Evolutionary conservation across 352 stramenopile genomes (phyloP), one percentile per base, ranked within the genome.

Genomic region (Aphanomyces euteiches): DNA sequence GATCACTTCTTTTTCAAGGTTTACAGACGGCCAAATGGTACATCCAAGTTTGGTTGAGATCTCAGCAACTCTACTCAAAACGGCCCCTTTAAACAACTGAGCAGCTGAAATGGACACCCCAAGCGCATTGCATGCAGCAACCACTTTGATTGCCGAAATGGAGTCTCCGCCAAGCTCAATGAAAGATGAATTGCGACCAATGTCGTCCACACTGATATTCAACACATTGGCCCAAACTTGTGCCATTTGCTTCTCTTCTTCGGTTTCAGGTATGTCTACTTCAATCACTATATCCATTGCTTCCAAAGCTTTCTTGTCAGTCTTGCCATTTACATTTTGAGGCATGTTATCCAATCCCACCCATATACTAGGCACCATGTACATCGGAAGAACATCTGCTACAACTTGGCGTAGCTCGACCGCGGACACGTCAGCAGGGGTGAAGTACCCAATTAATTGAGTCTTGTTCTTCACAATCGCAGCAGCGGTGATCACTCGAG

Each of bases 381-480:
- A 96, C 70, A 92, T 83, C 7, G 88, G 85, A 7, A 96, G 81
- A 72, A 87, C 88, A 39, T 83, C 78, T 64, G 88, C 89, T 40
- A 95, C 61, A 58, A 89, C 89, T 57, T 83, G 73, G 36, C 84
- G 83, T 43, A 93, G 77, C 57, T 78, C 88, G 47, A 78, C 80
- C 19, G 80, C 83, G 43, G 89, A 79, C 80, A 79, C 90, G 45
- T 86, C 78, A 61, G 90, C 84, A 8, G 86, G 84, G 7, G 95
- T 84, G 67, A 97, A 89, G 75, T 98, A 98, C 0, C 92, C 92
- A 28, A 98, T 89, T 5, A 98, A 79, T 7, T 92, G 86, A 73
- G 97, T 98, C 69, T 96, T 89, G 37, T 93, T 91, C 74, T 98
- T 88, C 0, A 89, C 96, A 12, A 98, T 79, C 39, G 98, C 95